Conservation (phyloP, 768 basidiomycete genomes). For the Naganishia friedmannii region DNA sequence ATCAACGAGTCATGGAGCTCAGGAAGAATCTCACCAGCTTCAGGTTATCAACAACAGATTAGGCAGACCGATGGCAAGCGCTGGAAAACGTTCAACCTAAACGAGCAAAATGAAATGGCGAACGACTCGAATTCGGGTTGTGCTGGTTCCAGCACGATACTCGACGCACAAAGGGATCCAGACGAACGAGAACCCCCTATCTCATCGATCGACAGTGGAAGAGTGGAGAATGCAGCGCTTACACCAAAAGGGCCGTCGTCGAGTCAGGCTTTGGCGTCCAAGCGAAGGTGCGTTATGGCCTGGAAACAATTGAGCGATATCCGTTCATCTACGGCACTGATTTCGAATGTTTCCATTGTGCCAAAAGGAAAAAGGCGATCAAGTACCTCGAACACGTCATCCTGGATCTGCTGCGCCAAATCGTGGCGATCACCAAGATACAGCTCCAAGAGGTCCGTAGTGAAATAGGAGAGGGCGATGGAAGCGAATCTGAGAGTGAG, state of each 20-base stretch:
- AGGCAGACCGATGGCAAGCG: background rate
- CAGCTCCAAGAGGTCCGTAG: slow-evolving; percentile 1
- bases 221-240: background rate
- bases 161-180: background rate
- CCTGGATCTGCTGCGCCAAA: slow-evolving; percentile 4
- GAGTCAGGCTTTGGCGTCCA: background rate
- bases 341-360: too few species aligned
- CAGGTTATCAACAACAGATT: background rate
- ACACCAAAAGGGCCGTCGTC: background rate
- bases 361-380: slow-evolving; percentile 8
- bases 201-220: slow-evolving; percentile 5
- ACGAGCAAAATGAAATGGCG: background rate
- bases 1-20: background rate
- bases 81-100: background rate
- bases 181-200: background rate
- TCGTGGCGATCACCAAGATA: background rate
- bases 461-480: slow-evolving; percentile 2
- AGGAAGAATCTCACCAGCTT: background rate
- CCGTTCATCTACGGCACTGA: too few species aligned
- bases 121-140: background rate
- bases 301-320: too few species aligned
- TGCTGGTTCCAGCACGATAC: background rate
- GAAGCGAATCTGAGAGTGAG: background rate
- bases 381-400: slow-evolving; percentile 18
- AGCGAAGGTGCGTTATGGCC: slow-evolving; percentile 7